Base-by-base conservation (phyloP, 2,329 filamentous ascomycete genomes). In the Penicillium sp. region DNA sequence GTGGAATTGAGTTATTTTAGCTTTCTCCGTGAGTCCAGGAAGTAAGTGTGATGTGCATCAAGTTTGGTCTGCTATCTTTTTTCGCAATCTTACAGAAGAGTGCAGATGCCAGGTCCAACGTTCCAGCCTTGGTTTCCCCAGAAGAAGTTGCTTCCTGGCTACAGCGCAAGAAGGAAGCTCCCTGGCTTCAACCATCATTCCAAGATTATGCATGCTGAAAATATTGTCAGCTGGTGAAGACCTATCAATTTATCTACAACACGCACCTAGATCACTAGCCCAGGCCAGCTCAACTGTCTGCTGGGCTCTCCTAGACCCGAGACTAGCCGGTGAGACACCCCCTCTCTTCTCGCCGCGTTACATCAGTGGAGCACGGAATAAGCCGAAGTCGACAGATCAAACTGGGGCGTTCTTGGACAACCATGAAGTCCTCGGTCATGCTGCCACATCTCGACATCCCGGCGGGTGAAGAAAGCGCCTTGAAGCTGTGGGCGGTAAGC, bases 401-500 rank as follows among this genome's bases (percentile, higher is more conserved):
- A 62, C 62, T 8, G 64, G 63, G 10, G 58, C 58, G 2, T 67
- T 60, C 43, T 46, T 67, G 1, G 56, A 66, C 9, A 62, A 67
- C 48, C 60, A 54, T 26, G 50, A 66, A 34, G 51, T 61, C 7
- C n/a, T n/a, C n/a, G n/a, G 45, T 58, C 1, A 18, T 46, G 1
- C 49, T 67, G 23, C 59, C 59, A 1, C 41, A 57, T 20, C 54
- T 63, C 4, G 63, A 68, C 20, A 67, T 70, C 34, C 66, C 68
- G 2, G 55, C 51, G 3, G 63, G 59, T 4, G 51, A 60, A 44
- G 54, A 61, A 26, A 65, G 60, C 39, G 68, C 67, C 6, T 58
- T 59, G 34, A 58, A 52, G 27, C 49, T 71, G 42, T 72, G 69
- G 70, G 56, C 46, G 30, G 43, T 64, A 24, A 72, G 69, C 45